Percentiles rank a stretch among this genome's conserved stretches.
These are phyloP conservation scores for Thymus quinquecostatus DNA, from an alignment of 257 asterid species.

Conservation along the genomic window DNA sequence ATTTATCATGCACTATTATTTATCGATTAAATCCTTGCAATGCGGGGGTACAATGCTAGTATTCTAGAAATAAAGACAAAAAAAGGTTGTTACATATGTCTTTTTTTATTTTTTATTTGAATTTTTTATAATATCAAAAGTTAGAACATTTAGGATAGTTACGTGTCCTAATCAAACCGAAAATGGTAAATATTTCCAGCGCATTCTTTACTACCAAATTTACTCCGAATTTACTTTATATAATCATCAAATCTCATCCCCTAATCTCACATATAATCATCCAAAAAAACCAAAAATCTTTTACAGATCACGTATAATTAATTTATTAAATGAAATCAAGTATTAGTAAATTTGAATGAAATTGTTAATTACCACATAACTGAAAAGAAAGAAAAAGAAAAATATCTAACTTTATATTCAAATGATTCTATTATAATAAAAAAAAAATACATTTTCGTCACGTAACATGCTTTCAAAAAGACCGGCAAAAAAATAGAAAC, in stretches of 20 bases:
- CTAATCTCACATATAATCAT: conserved; percentile 4
- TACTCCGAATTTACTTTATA: background rate
- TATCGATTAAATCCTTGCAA: too few species aligned
- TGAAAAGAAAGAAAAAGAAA: too few species aligned
- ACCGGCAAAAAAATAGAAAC: background rate
- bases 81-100: too few species aligned
- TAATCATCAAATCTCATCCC: conserved; percentile 33
- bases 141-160: conserved; percentile 4
- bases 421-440: too few species aligned
- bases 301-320: conserved; percentile 14
- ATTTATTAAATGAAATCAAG: conserved; percentile 8
- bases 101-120: background rate
- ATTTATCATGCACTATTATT: too few species aligned
- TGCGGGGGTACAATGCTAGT: too few species aligned
- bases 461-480: background rate
- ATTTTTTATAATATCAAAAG: conserved; percentile 3
- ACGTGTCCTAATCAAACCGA: conserved; percentile 17
- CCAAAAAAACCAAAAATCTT: background rate
- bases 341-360: background rate
- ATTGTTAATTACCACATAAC: too few species aligned
- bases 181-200: background rate
- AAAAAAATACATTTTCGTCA: background rate
- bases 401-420: background rate
- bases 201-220: conserved; percentile 1
- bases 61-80: too few species aligned